Evolutionary conservation across 2,329 filamentous ascomycete species (phyloP), one percentile per base, ranked within the genome.

Genomic region (Paecilomyces formosus): DNA sequence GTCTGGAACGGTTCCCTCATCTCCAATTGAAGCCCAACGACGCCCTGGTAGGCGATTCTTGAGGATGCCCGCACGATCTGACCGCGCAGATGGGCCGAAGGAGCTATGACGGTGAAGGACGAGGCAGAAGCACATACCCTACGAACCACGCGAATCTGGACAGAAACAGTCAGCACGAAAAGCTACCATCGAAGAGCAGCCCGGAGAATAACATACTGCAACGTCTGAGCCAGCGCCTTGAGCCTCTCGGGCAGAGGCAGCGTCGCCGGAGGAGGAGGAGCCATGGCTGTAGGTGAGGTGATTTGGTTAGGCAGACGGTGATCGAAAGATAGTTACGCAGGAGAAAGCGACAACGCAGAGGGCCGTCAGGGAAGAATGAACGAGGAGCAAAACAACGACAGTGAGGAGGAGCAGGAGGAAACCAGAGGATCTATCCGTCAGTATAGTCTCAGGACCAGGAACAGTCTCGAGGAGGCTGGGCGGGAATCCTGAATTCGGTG

Each of bases 191-290:
- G 24, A 15, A 24, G 13, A 18, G 15, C 13, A 21, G n/a, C 6
- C 8, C 12, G n/a, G 15, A 15, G 73, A 85, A 79, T 75, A 85
- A 88, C 93, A 68, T 74, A 99, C 81, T 97, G 94, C 66, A 97
- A 82, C 53, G 92, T 97, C 76, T 96, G 87, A 65, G 88, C 92
- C 66, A 97, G 82, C 66, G 84, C 81, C 68, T 90, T 77, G 61
- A 96, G 79, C 71, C 92, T 85, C 79, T 94, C 86, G 70, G 80
- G 78, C 69, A 94, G 80, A 73, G 90, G 87, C 75, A 88, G 76
- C 67, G 79, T 82, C 59, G 88, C 79, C 60, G 87, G 79, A 64
- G 89, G 88, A 75, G 88, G 88, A 78, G 89, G 88, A 77, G 89
- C 85, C 87, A 90, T 90, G 59, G 67, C 68, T 61, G 57, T 31